Conservation (phyloP, 1,284 basidiomycete genomes). For the Sphagnurus paluster region DNA sequence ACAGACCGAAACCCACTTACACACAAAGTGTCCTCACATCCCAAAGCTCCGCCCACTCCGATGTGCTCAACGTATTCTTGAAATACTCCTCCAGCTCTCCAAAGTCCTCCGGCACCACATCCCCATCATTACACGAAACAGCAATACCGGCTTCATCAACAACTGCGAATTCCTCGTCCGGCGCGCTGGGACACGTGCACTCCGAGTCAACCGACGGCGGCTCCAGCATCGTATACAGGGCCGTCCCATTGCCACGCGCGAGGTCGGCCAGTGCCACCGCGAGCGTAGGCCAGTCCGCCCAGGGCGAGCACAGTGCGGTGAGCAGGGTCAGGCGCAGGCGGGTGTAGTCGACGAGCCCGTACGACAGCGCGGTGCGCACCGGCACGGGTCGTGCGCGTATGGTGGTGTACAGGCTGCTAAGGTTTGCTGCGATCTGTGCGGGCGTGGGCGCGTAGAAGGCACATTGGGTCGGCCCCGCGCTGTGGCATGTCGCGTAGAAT, state of each 20-base stretch:
- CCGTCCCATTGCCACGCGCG: conserved; percentile 32
- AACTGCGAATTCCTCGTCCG: conserved; percentile 10
- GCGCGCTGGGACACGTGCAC: conserved; percentile 27
- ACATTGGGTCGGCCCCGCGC: conserved; percentile 24
- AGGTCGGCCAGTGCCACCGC: conserved; percentile 39
- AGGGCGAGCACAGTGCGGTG: conserved; percentile 35
- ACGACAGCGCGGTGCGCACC: conserved; percentile 16
- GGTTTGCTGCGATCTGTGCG: conserved; percentile 24
- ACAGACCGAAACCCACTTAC: conserved; percentile 22
- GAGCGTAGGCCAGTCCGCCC: conserved; percentile 30
- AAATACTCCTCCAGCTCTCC: conserved; percentile 30
- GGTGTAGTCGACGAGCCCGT: conserved; percentile 24
- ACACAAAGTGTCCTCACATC: conserved; percentile 27
- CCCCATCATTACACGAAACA: conserved; percentile 42
- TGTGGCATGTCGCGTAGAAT: conserved; percentile 26
- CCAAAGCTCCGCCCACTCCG: conserved; percentile 35
- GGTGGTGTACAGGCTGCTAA: conserved; percentile 22
- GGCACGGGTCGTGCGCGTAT: conserved; percentile 21
- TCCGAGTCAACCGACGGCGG: conserved; percentile 24
- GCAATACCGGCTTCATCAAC: conserved; percentile 29
- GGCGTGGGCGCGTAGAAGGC: conserved; percentile 28
- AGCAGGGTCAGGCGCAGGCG: conserved; percentile 29
- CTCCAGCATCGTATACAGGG: conserved; percentile 27
- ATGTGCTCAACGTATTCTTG: conserved; percentile 22
- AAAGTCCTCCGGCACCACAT: conserved; percentile 28